phyloP scores from a whole-genome alignment of 768 basidiomycete genomes.

The Nidularia pulvinata region DNA sequence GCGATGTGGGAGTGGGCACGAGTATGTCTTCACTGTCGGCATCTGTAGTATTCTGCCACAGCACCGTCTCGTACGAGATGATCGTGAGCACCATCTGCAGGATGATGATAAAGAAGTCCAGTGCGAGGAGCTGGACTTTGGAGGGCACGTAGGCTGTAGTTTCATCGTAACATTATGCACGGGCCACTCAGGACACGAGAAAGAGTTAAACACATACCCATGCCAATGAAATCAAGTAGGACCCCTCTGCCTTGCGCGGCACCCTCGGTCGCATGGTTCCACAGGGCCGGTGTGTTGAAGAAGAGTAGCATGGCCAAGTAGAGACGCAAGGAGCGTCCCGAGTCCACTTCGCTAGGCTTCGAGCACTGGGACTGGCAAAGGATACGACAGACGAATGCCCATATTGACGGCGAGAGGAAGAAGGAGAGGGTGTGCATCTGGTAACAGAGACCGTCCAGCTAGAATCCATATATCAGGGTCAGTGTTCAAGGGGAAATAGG shows the following conservation, averaged over 20 bases:
- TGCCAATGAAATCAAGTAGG: constrained; percentile 79
- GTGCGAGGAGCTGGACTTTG: constrained; percentile 58
- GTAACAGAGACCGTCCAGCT: constrained; percentile 75
- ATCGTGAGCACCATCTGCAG: constrained; percentile 68
- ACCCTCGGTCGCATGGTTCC: constrained; percentile 56
- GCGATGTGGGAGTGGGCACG: constrained; percentile 14
- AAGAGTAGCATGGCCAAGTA: constrained; percentile 60
- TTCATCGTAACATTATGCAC: no score
- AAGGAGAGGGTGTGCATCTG: constrained; percentile 78
- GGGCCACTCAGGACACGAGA: not conserved
- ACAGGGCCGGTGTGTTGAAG: constrained; percentile 60
- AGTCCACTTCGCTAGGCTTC: constrained; percentile 66
- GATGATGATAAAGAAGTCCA: constrained; percentile 68
- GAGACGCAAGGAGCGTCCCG: constrained; percentile 65
- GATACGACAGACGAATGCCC: constrained; percentile 52
- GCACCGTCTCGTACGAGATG: constrained; percentile 65
- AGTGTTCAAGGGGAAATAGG: constrained; percentile 1
- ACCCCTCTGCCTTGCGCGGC: constrained; percentile 58
- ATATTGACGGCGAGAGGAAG: constrained; percentile 71
- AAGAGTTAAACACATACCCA: constrained; percentile 48
- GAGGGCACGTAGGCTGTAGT: constrained; percentile 58
- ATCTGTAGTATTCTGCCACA: constrained; percentile 34
- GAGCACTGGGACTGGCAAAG: constrained; percentile 65
- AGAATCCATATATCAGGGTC: constrained; percentile 8
- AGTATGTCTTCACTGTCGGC: constrained; percentile 38